These are phyloP conservation scores for Durotheca rogersii DNA, from an alignment of 495 filamentous ascomycete species.

Conservation along the genomic window DNA sequence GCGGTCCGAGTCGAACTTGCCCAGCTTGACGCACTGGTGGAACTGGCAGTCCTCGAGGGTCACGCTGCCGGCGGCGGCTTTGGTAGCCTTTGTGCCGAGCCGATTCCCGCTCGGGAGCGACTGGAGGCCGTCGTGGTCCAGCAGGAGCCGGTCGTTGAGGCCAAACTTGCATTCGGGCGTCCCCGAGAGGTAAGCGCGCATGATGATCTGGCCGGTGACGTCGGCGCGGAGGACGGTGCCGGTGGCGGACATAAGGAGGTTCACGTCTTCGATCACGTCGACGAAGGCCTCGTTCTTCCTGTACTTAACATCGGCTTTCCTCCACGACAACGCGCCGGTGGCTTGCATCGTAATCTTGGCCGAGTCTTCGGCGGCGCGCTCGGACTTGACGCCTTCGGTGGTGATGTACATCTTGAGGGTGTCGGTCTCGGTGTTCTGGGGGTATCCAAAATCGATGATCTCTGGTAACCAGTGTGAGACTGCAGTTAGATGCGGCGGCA, in stretches of 20 bases:
- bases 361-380: constrained; percentile 87
- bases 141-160: constrained; percentile 89
- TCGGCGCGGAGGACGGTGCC: constrained; percentile 95
- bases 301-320: constrained; percentile 95
- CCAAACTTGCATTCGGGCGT: constrained; percentile 99
- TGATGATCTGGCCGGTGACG: constrained; percentile 96
- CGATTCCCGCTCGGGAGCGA: constrained; percentile 68
- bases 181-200: constrained; percentile 96
- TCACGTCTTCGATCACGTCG: constrained; percentile 99
- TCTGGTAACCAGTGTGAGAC: constrained; percentile 52
- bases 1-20: constrained; percentile 94
- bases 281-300: constrained; percentile 99
- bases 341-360: constrained; percentile 99
- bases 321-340: constrained; percentile 94
- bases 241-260: constrained; percentile 95
- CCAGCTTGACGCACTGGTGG: constrained; percentile 98
- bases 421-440: constrained; percentile 98
- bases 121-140: constrained; percentile 74
- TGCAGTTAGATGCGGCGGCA: constrained; percentile 1
- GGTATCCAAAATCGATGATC: constrained; percentile 98
- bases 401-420: constrained; percentile 99
- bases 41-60: constrained; percentile 98
- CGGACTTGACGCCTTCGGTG: constrained; percentile 96
- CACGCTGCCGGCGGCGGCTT: constrained; percentile 92
- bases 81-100: constrained; percentile 79